Evolutionary conservation across 345 rosid genomes (phyloP).

Genomic region (Linum lewisii): DNA sequence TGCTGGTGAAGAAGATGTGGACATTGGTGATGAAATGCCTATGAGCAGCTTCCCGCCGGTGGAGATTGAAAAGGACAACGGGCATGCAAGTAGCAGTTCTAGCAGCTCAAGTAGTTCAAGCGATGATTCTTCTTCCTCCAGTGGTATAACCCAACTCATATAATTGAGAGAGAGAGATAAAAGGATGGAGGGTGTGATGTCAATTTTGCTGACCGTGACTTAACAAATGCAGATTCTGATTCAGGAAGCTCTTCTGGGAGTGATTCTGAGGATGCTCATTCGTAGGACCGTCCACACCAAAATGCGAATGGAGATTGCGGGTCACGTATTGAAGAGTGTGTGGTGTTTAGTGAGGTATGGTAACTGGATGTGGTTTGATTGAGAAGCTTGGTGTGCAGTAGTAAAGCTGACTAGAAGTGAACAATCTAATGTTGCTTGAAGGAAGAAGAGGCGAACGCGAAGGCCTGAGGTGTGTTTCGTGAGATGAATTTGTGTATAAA

Average conservation of each 20-base stretch:
- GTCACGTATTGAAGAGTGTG: background rate
- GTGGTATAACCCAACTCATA: conserved; percentile 16
- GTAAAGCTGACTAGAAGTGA: too few species aligned
- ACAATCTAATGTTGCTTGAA: background rate
- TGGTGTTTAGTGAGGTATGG: background rate
- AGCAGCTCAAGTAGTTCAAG: conserved; percentile 24
- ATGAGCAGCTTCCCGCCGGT: conserved; percentile 29
- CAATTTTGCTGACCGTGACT: background rate
- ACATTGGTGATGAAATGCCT: conserved; percentile 40
- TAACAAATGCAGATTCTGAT: conserved; percentile 24
- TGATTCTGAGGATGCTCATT: conserved; percentile 22
- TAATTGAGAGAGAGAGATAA: background rate
- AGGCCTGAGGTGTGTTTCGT: background rate
- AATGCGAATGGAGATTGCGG: background rate
- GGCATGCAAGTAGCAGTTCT: conserved; percentile 6
- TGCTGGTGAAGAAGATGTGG: conserved; percentile 40
- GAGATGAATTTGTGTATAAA: background rate
- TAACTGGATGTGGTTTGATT: background rate
- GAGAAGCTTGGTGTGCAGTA: too few species aligned
- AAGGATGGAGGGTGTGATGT: background rate
- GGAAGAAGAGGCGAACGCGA: background rate
- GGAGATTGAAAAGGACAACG: conserved; percentile 34
- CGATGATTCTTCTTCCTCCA: conserved; percentile 28
- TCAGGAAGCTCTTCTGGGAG: conserved; percentile 34
- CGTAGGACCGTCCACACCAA: background rate